Evolutionary conservation across 139 green algal species (phyloP), one percentile per base, ranked within the genome.

Genomic region (Nannochloris sp.): DNA sequence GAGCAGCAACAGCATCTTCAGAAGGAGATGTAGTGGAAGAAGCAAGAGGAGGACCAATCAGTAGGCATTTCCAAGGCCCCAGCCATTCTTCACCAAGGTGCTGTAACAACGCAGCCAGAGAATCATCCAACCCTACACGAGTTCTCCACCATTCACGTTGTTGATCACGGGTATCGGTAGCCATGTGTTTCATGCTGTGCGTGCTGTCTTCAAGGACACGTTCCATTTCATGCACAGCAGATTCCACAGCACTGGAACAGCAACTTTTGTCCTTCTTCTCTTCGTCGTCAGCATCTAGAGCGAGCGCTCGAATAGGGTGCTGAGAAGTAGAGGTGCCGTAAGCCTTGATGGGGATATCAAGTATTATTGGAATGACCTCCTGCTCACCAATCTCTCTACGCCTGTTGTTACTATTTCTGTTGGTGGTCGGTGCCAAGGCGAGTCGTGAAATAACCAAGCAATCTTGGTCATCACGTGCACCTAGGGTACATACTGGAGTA

Each of bases 1-100:
- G 19, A 19, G 23, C 24, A 33, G 15, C 23, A 61, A n/a, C n/a
- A 42, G 54, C 23, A 15, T 61, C 24, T 0, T 13, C 39, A 25
- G 34, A n/a, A n/a, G n/a, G n/a, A n/a, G n/a, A n/a, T n/a, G n/a
- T n/a, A n/a, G n/a, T n/a, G n/a, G n/a, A n/a, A n/a, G n/a, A n/a
- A n/a, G n/a, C n/a, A n/a, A n/a, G n/a, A n/a, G n/a, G n/a, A n/a
- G n/a, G n/a, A n/a, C n/a, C n/a, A n/a, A n/a, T 8, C 12, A 67
- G 25, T 62, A 85, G 53, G 32, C 70, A 85, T 36, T 68, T 63
- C 83, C 83, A 90, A 54, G 82, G 66, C 0, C 85, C 85, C 36
- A 93, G 68, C 79, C 80, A 89, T 14, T 51, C n/a, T 19, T 51
- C 13, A n/a, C 82, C 78, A 19, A 90, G 65, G 31, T 74, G 60